Evolutionary conservation across 2,329 filamentous ascomycete species (phyloP), one percentile per base, ranked within the genome.

Genomic region (Capronia americana): DNA sequence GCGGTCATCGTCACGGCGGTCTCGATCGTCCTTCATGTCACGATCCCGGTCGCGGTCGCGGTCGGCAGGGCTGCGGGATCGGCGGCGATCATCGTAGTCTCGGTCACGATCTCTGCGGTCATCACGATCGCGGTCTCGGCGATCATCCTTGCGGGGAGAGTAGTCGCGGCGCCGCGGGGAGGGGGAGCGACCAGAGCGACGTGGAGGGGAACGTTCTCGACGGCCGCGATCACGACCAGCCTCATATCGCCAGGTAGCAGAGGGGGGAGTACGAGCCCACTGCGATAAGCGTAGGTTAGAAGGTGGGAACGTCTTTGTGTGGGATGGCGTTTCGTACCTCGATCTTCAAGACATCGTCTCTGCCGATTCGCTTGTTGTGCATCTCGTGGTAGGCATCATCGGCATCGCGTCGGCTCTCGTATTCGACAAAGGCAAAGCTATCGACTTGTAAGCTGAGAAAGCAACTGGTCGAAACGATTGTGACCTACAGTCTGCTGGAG

Each of bases 321-420:
- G 24, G 10, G 14, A 30, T n/a, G 41, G 32, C 3, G 50, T 54
- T 60, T 73, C 86, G 73, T 82, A 97, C 95, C 87, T 99, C 95
- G 72, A 99, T 98, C 84, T 99, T 99, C 82, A 99, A 79, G 67
- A 97, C 83, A 76, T 99, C 95, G 77, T 99, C 95, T 70, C 94
- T 90, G 56, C 93, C 93, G 74, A 99, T 93, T 73, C 94, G 92
- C 88, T 97, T 97, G 85, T 98, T 98, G 79, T 99, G 95, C 95
- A 99, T 99, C 83, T 99, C 95, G 80, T 99, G 92, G 79, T 99
- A 99, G 56, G 95, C 95, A 83, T 99, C 95, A 80, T 99, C 95
- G 71, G 95, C 93, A 85, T 99, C 95, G 74, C 95, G 93, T 75
- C 94, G 92, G 80, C 93, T 96, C 84, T 99, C 95, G 80, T 99